phyloP scores from a whole-genome alignment of 129 eudicot genomes.

The Artemisia argyi region DNA sequence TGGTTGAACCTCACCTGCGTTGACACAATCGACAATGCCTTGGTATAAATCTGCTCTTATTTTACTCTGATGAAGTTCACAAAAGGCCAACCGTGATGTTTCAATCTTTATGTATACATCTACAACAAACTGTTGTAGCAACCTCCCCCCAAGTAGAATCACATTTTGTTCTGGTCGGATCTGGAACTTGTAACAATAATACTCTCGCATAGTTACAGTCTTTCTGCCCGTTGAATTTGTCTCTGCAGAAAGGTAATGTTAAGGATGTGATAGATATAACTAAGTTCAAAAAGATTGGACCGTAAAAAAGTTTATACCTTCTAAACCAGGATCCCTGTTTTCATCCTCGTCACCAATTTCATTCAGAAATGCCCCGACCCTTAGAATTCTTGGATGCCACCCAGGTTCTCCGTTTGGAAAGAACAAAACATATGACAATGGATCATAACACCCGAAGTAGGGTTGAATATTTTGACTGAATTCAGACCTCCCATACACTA shows the following conservation, averaged over 20 bases:
- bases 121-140: constrained; percentile 18
- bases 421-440: neutral
- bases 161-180: neutral
- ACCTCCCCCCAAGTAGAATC: constrained; percentile 11
- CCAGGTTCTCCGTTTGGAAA: neutral
- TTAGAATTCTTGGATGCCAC: neutral
- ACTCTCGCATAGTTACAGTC: neutral
- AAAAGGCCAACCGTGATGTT: constrained; percentile 13
- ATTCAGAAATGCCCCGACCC: neutral
- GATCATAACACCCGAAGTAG: neutral
- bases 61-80: neutral
- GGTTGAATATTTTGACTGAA: no score
- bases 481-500: no score
- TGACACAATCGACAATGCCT: constrained; percentile 17
- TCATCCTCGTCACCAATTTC: neutral
- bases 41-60: constrained; percentile 15
- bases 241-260: neutral
- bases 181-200: neutral
- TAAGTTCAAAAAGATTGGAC: neutral
- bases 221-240: neutral
- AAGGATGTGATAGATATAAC: neutral
- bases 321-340: neutral
- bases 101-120: constrained; percentile 28
- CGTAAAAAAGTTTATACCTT: no score
- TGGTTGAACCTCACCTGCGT: neutral